Evolutionary conservation across 768 basidiomycete genomes (phyloP).

Genomic region (Lentinula guzmanii): DNA sequence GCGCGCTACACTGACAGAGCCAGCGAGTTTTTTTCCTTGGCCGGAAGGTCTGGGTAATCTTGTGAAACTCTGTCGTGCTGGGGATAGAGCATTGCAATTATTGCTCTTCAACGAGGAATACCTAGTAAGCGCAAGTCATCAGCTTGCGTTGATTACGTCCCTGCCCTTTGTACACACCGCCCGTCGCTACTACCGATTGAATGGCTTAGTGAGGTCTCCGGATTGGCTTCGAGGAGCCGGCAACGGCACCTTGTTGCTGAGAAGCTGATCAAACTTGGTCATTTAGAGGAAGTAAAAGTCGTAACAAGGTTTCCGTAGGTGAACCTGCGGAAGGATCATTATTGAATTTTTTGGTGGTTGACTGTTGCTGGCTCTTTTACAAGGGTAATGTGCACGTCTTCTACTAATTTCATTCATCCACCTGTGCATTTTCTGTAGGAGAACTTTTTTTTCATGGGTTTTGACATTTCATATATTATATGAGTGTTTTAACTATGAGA

Average conservation of each 20-base stretch:
- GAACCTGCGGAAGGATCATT: slow-evolving; percentile 81
- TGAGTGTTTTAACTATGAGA: too few species aligned
- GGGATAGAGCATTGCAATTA: slow-evolving; percentile 90
- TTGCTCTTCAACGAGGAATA: slow-evolving; percentile 90
- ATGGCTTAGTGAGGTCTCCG: slow-evolving; percentile 85
- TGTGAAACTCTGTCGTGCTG: slow-evolving; percentile 77
- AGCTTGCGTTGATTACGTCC: slow-evolving; percentile 87
- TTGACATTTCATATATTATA: too few species aligned
- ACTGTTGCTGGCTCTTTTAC: slow-evolving; percentile 23
- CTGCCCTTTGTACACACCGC: slow-evolving; percentile 90
- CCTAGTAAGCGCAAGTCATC: slow-evolving; percentile 86
- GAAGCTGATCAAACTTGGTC: slow-evolving; percentile 74
- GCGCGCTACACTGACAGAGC: slow-evolving; percentile 86
- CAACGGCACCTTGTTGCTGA: slow-evolving; percentile 35
- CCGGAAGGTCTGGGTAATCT: slow-evolving; percentile 72
- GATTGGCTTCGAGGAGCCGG: slow-evolving; percentile 66
- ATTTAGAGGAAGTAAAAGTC: slow-evolving; percentile 84
- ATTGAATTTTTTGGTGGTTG: slow-evolving; percentile 30
- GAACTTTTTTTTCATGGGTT: too few species aligned
- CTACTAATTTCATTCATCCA: too few species aligned
- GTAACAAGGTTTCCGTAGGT: slow-evolving; percentile 80
- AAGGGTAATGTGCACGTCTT: slow-evolving; percentile 21
- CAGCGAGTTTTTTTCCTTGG: slow-evolving; percentile 76
- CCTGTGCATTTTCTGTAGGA: too few species aligned
- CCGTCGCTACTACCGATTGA: slow-evolving; percentile 89